These are phyloP conservation scores for Tylopilus sp. DNA, from an alignment of 1,284 basidiomycete genomes.

Conservation along the genomic window DNA sequence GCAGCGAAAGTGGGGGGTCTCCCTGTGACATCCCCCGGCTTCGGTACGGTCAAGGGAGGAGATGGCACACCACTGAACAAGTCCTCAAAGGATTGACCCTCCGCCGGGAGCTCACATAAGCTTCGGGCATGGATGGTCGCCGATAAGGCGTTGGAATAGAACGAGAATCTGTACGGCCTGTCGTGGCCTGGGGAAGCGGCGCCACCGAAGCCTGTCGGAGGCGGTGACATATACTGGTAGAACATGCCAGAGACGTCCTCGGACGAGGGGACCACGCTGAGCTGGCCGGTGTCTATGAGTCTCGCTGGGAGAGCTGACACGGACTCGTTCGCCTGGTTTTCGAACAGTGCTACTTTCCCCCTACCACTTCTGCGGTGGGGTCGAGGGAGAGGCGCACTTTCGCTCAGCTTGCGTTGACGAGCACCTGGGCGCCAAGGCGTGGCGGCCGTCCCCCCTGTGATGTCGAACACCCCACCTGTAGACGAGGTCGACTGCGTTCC, in stretches of 20 bases:
- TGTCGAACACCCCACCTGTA: conserved; percentile 20
- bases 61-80: conserved; percentile 65
- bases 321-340: conserved; percentile 54
- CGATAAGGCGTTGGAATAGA: conserved; percentile 92
- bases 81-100: conserved; percentile 91
- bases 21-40: conserved; percentile 9
- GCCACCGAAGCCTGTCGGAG: conserved; percentile 23
- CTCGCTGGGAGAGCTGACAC: conserved; percentile 44
- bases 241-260: conserved; percentile 27
- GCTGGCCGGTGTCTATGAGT: conserved; percentile 33
- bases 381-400: conserved; percentile 66
- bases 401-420: conserved; percentile 80
- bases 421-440: conserved; percentile 37
- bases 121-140: conserved; percentile 95
- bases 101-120: conserved; percentile 89
- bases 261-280: conserved; percentile 31
- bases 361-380: conserved; percentile 64
- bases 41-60: background rate
- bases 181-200: conserved; percentile 66
- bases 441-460: conserved; percentile 19
- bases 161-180: conserved; percentile 95
- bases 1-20: conserved; percentile 1
- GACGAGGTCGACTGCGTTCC: conserved; percentile 7
- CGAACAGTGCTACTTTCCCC: conserved; percentile 91
- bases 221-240: conserved; percentile 13